Evolutionary conservation across 331 rosid species (phyloP).

Genomic region (Stylosanthes scabra): DNA sequence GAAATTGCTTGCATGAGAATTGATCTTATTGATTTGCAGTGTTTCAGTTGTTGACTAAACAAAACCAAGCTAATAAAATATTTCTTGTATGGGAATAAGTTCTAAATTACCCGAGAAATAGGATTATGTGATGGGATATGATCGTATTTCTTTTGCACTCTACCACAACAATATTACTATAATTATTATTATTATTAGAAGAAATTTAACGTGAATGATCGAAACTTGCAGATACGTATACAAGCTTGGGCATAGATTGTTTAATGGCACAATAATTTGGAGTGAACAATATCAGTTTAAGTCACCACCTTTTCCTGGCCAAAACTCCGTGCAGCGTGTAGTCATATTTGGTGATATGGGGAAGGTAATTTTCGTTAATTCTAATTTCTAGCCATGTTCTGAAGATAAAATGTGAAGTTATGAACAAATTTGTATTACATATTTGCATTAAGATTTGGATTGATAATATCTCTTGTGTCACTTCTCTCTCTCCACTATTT

Average conservation of each 20-base stretch:
- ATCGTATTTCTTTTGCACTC: background rate
- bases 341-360: slow-evolving; percentile 98
- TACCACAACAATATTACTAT: background rate
- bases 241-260: slow-evolving; percentile 79
- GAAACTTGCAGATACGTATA: slow-evolving; percentile 64
- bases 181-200: slow-evolving; percentile 3
- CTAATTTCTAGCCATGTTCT: slow-evolving; percentile 8
- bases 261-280: slow-evolving; percentile 69
- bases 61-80: slow-evolving; percentile 2
- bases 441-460: too few relatives aligned
- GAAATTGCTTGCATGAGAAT: slow-evolving; percentile 28
- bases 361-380: slow-evolving; percentile 63
- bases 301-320: slow-evolving; percentile 97
- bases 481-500: slow-evolving; percentile 19
- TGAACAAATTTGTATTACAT: background rate
- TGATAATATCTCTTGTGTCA: slow-evolving; percentile 23
- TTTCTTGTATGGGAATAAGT: slow-evolving; percentile 18
- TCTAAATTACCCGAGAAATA: slow-evolving; percentile 15
- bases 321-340: slow-evolving; percentile 84
- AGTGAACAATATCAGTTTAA: slow-evolving; percentile 75
- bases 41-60: slow-evolving; percentile 14
- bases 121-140: slow-evolving; percentile 5
- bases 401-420: slow-evolving; percentile 2
- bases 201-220: slow-evolving; percentile 15
- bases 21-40: slow-evolving; percentile 13